A percentile compares a stretch with the other conserved stretches of the same genome.
Conservation (phyloP, 495 filamentous ascomycete species). For the Echria macrotheca region DNA sequence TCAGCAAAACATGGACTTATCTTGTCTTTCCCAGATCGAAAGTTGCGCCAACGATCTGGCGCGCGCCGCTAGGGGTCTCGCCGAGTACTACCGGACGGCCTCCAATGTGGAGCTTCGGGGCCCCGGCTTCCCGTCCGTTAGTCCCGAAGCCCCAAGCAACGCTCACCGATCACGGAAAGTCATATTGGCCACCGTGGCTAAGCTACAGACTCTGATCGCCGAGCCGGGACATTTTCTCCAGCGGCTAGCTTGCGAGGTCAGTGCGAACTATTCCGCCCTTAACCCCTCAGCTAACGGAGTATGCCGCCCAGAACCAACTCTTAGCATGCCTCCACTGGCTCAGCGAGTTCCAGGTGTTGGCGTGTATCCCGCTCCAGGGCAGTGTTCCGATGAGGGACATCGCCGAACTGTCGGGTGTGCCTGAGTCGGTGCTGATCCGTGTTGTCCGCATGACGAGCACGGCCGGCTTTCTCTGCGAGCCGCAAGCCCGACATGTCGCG, state of each 20-base stretch:
- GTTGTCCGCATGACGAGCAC: conserved; percentile 34
- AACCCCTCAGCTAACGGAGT: not conserved
- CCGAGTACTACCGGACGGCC: not conserved
- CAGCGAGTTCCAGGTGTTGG: conserved; percentile 39
- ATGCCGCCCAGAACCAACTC: conserved; percentile 26
- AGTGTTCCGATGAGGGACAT: conserved; percentile 34
- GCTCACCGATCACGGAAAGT: not conserved
- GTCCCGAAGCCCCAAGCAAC: not conserved
- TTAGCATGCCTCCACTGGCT: conserved; percentile 41
- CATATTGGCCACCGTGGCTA: not conserved
- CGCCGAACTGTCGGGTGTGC: conserved; percentile 30
- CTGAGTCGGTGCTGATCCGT: conserved; percentile 31
- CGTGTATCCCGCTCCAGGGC: conserved; percentile 34
- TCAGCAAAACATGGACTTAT: not conserved
- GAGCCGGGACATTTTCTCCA: conserved; percentile 1
- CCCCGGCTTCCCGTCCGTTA: not conserved
- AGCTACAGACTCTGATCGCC: not conserved
- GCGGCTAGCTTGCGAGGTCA: not conserved
- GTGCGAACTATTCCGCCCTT: not conserved
- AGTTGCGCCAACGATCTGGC: not conserved
- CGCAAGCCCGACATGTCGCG: conserved; percentile 27
- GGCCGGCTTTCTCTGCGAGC: conserved; percentile 35
- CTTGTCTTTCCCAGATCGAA: not conserved
- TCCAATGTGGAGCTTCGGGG: not conserved
- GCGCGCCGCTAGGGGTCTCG: not conserved